A percentile compares a stretch with the other conserved stretches of the same genome.
Conservation (phyloP, 106 monocot genomes). For the Hemerocallis citrina region DNA sequence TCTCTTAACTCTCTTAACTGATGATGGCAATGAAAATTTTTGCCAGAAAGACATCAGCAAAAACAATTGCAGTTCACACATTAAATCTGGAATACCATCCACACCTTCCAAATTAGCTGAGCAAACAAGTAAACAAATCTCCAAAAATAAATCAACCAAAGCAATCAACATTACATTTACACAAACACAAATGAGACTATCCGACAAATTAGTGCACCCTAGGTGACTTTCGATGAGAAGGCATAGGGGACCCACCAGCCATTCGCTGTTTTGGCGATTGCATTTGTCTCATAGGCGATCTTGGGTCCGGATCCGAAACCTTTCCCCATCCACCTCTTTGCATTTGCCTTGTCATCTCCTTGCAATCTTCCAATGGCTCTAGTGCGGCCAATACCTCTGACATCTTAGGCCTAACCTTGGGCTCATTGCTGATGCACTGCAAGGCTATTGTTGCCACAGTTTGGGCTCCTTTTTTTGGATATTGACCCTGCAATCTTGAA, state of each 20-base stretch:
- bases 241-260: background rate
- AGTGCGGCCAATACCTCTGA: slow-evolving; percentile 52
- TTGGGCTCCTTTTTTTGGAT: slow-evolving; percentile 61
- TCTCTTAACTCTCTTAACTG: too few species aligned
- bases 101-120: background rate
- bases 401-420: slow-evolving; percentile 70
- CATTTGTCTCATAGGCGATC: background rate
- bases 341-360: slow-evolving; percentile 1
- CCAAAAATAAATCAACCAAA: background rate
- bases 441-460: slow-evolving; percentile 47
- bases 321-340: background rate
- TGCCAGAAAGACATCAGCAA: background rate
- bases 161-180: background rate
- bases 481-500: slow-evolving; percentile 59
- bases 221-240: background rate
- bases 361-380: slow-evolving; percentile 49
- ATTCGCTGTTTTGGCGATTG: background rate
- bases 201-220: background rate
- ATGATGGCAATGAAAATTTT: background rate
- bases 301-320: background rate
- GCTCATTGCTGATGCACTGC: slow-evolving; percentile 45
- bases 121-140: background rate
- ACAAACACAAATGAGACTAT: background rate
- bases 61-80: slow-evolving; percentile 1
- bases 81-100: background rate